Evolutionary conservation across 1,284 basidiomycete species (phyloP), one percentile per base, ranked within the genome.

Genomic region (Ceraceosorus guamensis): DNA sequence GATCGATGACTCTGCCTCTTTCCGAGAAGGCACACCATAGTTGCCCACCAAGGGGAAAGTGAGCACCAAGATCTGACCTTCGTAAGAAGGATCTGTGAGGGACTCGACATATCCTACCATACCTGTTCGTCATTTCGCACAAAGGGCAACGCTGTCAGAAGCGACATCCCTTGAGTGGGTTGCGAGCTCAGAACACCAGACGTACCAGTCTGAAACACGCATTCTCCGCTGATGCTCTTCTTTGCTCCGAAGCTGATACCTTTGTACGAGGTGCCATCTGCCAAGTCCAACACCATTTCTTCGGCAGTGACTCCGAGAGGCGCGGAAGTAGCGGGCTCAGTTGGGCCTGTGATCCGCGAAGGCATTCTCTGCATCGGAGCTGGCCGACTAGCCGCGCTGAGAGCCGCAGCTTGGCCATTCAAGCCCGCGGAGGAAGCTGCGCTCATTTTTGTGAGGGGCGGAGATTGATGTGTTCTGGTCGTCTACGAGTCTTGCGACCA

Each of bases 91-190:
- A 78, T 98, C 95, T 50, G 95, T 99, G 64, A 98, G 81, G 14
- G 95, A 97, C 77, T 98, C 95, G 59, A 91, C 92, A 79, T 98
- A 98, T 48, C 95, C 95, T 61, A 98, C 91, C 93, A 99, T 75
- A 50, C 68, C 69, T 70, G 63, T 46, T n/a, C 18, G 6, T 11
- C n/a, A 53, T 52, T 7, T 16, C 24, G 24, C 24, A 51, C 30
- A n/a, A 16, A n/a, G 41, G 35, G 31, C 16, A 18, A 34, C 14
- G 43, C 13, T 18, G 14, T 24, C 14, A 50, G 32, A n/a, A 50
- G 14, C 18, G 41, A 32, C 51, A 39, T 18, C 7, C 6, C n/a
- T 30, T 6, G 0, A 57, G 24, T 24, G 24, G 24, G 24, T 24
- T 3, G 24, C 24, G 24, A 24, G 24, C 24, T 24, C 1, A 24